Base-by-base conservation (phyloP, 2,329 filamentous ascomycete genomes). In the Penicillium sp. region DNA sequence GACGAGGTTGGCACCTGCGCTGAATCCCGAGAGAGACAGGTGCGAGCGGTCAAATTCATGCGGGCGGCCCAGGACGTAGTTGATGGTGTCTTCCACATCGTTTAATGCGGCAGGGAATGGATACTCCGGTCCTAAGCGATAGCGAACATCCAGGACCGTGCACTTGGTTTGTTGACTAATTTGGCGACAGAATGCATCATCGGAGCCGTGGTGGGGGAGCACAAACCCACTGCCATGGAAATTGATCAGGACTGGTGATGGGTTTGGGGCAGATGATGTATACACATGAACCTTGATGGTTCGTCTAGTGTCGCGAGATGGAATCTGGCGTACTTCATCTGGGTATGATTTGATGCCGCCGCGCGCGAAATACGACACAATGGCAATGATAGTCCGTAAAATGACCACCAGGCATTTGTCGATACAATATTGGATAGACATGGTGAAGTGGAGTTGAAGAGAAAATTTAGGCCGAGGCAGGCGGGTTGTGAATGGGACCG, bases 1-100 rank as follows among this genome's bases (percentile, higher is more conserved):
- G 1, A 72, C 71, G 13, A 79, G 70, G 48, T 74, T 79, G 1
- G 58, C 76, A 16, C 78, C 77, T 1, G 78, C 76, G 52, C 76
- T 79, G 66, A 79, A 80, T 4, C 77, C 77, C 7, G 70, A 74
- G 10, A 78, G 54, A 2, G 70, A 69, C 9, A 79, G 56, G 9
- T 64, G 67, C 14, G 58, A 59, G 3, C 54, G 27, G 41, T 79
- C 71, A 58, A 74, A 79, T 7, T 68, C 53, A 3, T 72, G 63
- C 1, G 70, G 67, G 5, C 68, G 72, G n/a, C 65, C 52, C 2
- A 73, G 66, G 1, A 75, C 70, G 59, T 71, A 77, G 19, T 66
- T 67, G 35, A 77, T 62, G 6, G 63, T 65, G 62, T 78, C 75
- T 59, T 76, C 73, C n/a, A 68, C 73, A 55, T 79, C 75, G 33